A percentile compares a stretch with the other conserved stretches of the same genome.
phyloP scores from a whole-genome alignment of 805 yeast genomes.

The Metschnikowia orientalis region DNA sequence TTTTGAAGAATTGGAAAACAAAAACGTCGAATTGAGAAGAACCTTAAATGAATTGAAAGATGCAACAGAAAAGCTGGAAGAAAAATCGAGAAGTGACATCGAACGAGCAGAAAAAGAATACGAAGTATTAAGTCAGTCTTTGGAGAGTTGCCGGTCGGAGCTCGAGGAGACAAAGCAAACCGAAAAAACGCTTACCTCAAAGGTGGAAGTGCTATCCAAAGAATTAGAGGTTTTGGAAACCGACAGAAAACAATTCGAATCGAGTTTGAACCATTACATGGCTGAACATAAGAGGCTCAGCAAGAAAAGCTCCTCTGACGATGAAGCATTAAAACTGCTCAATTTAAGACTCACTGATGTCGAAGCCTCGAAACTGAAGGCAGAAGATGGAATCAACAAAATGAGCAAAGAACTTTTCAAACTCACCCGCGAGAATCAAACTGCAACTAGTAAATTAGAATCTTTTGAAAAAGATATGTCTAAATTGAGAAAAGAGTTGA shows the following conservation, averaged over 20 bases:
- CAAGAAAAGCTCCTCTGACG: conserved; percentile 23
- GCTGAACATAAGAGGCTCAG: conserved; percentile 30
- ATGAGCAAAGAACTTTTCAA: conserved; percentile 80
- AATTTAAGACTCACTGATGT: conserved; percentile 28
- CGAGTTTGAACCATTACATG: conserved; percentile 25
- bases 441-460: conserved; percentile 41
- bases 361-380: conserved; percentile 49
- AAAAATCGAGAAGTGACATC: conserved; percentile 19
- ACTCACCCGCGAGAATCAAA: conserved; percentile 56
- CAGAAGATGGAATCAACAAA: conserved; percentile 85
- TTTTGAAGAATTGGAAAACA: conserved; percentile 43
- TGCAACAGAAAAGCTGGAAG: conserved; percentile 18
- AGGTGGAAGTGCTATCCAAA: conserved; percentile 20
- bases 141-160: conserved; percentile 14
- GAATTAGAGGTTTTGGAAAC: conserved; percentile 24
- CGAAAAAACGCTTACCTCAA: conserved; percentile 19
- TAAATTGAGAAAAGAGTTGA: conserved; percentile 27
- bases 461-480: conserved; percentile 40
- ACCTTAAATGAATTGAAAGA: conserved; percentile 22
- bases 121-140: conserved; percentile 21
- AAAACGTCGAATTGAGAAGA: conserved; percentile 25
- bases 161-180: conserved; percentile 19
- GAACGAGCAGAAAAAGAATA: conserved; percentile 11
- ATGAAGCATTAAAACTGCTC: conserved; percentile 26
- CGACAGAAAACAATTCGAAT: conserved; percentile 28